Percentiles rank a stretch among this genome's conserved stretches.
These are phyloP conservation scores for Peronospora belbahrii DNA, from an alignment of 352 stramenopile species.

Conservation along the genomic window DNA sequence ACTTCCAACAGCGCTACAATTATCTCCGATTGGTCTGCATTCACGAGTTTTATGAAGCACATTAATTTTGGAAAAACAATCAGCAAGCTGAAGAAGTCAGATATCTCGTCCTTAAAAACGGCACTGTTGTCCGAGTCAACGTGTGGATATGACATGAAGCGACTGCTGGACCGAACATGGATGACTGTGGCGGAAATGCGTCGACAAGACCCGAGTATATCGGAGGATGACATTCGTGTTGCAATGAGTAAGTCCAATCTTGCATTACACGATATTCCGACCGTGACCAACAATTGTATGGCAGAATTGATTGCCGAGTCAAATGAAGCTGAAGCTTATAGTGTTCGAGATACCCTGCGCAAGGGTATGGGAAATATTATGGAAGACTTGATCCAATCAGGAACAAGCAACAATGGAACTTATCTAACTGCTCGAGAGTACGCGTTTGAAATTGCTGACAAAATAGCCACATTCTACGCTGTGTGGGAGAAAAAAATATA, in stretches of 20 bases:
- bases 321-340: conserved; percentile 16
- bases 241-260: conserved; percentile 31
- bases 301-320: conserved; percentile 27
- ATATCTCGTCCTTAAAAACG: conserved; percentile 26
- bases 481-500: conserved; percentile 43
- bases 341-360: conserved; percentile 33
- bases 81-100: conserved; percentile 11
- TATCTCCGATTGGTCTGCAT: conserved; percentile 24
- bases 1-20: conserved; percentile 27
- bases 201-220: conserved; percentile 22
- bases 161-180: conserved; percentile 25
- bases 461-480: conserved; percentile 34
- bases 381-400: conserved; percentile 35
- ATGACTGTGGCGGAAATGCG: conserved; percentile 26
- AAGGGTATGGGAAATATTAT: conserved; percentile 41
- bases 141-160: conserved; percentile 30
- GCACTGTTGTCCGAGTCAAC: conserved; percentile 23
- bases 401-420: conserved; percentile 32
- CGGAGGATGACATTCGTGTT: conserved; percentile 24
- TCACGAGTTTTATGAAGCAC: conserved; percentile 30
- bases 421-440: conserved; percentile 29
- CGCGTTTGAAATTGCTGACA: conserved; percentile 32
- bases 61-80: conserved; percentile 20
- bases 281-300: conserved; percentile 37
- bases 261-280: conserved; percentile 43